Percentiles rank a stretch among this genome's conserved stretches.
phyloP scores from a whole-genome alignment of 345 rosid species.

The Draba incana region DNA sequence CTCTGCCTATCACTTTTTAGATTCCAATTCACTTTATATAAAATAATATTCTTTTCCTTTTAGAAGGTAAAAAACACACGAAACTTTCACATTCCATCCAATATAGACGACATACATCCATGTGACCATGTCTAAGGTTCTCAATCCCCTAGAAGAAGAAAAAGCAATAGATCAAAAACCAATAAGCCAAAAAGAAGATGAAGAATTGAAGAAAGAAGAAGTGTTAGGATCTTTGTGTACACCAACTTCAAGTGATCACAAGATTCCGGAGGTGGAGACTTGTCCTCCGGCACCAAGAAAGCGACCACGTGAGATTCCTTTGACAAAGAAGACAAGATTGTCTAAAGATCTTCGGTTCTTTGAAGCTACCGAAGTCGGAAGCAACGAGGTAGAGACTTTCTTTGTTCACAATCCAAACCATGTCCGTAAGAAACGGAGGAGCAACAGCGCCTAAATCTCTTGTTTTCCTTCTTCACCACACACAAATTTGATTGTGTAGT shows the following conservation, averaged over 20 bases:
- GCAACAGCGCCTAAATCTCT: constrained; percentile 31
- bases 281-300: constrained; percentile 45
- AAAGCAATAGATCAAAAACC: constrained; percentile 23
- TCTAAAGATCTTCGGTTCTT: constrained; percentile 43
- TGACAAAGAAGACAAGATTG: constrained; percentile 30
- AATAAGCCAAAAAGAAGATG: constrained; percentile 26
- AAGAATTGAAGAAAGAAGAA: constrained; percentile 29
- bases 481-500: constrained; percentile 17
- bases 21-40: constrained; percentile 11
- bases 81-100: constrained; percentile 34
- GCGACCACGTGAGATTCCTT: constrained; percentile 39
- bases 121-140: constrained; percentile 45
- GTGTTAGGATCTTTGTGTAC: constrained; percentile 37
- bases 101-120: constrained; percentile 34
- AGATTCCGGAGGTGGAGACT: constrained; percentile 39
- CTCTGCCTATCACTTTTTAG: constrained; percentile 30
- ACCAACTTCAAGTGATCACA: constrained; percentile 44
- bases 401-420: constrained; percentile 33
- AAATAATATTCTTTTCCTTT: constrained; percentile 30
- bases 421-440: constrained; percentile 36
- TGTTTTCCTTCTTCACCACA: background rate
- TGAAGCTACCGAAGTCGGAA: constrained; percentile 43
- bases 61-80: constrained; percentile 37
- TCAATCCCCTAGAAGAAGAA: constrained; percentile 35
- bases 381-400: constrained; percentile 43